Conservation (phyloP, 164 flowering plant species). For the Cinnamomum chago region DNA sequence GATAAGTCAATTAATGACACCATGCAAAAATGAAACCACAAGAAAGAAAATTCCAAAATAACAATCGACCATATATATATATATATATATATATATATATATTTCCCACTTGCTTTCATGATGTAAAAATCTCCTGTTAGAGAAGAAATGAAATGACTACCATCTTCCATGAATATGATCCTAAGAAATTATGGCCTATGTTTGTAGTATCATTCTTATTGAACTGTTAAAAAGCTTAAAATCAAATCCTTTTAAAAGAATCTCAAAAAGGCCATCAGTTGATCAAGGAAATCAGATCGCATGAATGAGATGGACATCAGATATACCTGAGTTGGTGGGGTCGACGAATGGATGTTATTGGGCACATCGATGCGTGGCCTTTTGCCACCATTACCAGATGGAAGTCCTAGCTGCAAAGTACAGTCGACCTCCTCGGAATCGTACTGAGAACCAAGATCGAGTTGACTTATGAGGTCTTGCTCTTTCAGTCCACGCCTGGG, state of each 20-base stretch:
- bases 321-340: background rate
- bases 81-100: too few species aligned
- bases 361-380: background rate
- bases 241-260: background rate
- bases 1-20: too few species aligned
- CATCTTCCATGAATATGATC: too few species aligned
- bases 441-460: background rate
- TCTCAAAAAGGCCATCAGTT: background rate
- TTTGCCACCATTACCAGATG: background rate
- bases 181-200: too few species aligned
- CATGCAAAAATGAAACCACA: too few species aligned
- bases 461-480: conserved; percentile 1
- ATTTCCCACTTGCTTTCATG: too few species aligned
- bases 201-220: too few species aligned
- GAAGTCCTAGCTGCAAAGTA: background rate
- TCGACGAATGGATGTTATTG: background rate
- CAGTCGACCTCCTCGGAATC: background rate
- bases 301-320: background rate
- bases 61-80: too few species aligned
- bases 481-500: conserved; percentile 1
- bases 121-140: too few species aligned
- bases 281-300: background rate
- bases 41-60: too few species aligned
- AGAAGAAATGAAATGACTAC: too few species aligned
- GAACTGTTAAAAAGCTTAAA: too few species aligned